These are phyloP conservation scores for Pharus latifolius DNA, from an alignment of 176 grass and related monocot species.

Conservation along the genomic window DNA sequence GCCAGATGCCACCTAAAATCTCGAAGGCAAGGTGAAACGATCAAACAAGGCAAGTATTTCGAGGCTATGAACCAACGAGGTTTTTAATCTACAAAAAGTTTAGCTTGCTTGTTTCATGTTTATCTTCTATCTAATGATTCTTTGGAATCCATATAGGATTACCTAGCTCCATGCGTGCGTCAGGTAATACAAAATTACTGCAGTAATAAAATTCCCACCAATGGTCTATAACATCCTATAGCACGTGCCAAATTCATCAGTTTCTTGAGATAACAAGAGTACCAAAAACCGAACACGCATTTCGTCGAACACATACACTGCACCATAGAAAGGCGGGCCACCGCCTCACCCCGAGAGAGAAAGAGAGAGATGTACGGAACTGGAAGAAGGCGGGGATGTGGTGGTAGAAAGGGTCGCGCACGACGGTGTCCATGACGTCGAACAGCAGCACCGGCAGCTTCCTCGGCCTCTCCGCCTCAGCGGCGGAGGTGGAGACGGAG, in stretches of 20 bases:
- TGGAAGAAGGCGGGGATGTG: constrained; percentile 80
- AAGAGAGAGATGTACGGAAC: constrained; percentile 24
- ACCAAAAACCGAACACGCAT: background rate
- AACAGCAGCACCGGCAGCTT: constrained; percentile 78
- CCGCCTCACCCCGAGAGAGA: background rate
- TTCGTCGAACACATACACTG: constrained; percentile 9
- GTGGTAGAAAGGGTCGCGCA: constrained; percentile 88
- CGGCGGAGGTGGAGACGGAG: background rate
- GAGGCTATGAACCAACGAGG: too few relatives aligned
- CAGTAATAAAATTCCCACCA: background rate
- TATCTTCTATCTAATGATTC: too few relatives aligned
- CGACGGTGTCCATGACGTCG: constrained; percentile 92
- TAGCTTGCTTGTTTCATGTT: too few relatives aligned
- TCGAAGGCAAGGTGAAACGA: too few relatives aligned
- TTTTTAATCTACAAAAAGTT: too few relatives aligned
- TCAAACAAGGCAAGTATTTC: too few relatives aligned
- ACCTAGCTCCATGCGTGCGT: too few relatives aligned
- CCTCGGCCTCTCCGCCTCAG: background rate
- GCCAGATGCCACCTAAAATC: too few relatives aligned
- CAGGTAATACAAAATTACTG: too few relatives aligned
- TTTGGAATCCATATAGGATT: too few relatives aligned
- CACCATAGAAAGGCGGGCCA: too few relatives aligned
- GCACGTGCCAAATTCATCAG: background rate
- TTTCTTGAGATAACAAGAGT: background rate
- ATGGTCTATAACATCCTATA: background rate